Base-by-base conservation (phyloP, 768 basidiomycete genomes). In the Holtermanniella nyarrowii region DNA sequence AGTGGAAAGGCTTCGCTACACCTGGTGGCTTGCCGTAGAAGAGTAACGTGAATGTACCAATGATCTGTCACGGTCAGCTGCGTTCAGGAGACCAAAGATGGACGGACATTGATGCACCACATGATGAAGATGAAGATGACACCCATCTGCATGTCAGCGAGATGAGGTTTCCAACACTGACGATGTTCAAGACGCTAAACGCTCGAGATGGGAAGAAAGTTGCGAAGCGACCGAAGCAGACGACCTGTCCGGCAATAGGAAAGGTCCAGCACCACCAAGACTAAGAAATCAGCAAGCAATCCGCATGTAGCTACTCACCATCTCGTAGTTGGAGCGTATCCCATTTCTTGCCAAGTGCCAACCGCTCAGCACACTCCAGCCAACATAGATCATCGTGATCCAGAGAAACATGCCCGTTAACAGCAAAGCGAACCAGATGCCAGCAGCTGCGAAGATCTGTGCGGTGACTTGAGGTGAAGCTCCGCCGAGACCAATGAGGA, bases 261-360 rank as follows among this genome's bases (percentile, higher is more conserved):
- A 48, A 56, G 1, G 50, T 54, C 52, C 52, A 54, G 2, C 40
- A 44, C 52, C 52, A 54, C 52, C 52, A 54, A 20, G 52, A 48
- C 52, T 48, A 20, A 16, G n/a, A 12, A 12, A 20, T 48, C 23
- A 54, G 46, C 52, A n/a, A n/a, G n/a, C n/a, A n/a, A n/a, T n/a
- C n/a, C n/a, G n/a, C n/a, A n/a, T 43, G 24, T 37, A 21, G 3
- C 5, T 21, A 12, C 31, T 7, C 31, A 37, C 31, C 31, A 37
- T 7, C 31, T 37, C 31, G 31, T 37, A 37, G 10, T 37, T 37
- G 7, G 31, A 7, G 10, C 31, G 7, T 7, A 37, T 37, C 31
- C 31, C 31, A 37, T 37, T 20, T 16, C 25, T 11, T 23, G 1
- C 4, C 26, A 48, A 11, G 1, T n/a, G 20, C 21, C n/a, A 21